Base-by-base conservation (phyloP, 2,329 filamentous ascomycete species). In the Tolypocladium tropicale region DNA sequence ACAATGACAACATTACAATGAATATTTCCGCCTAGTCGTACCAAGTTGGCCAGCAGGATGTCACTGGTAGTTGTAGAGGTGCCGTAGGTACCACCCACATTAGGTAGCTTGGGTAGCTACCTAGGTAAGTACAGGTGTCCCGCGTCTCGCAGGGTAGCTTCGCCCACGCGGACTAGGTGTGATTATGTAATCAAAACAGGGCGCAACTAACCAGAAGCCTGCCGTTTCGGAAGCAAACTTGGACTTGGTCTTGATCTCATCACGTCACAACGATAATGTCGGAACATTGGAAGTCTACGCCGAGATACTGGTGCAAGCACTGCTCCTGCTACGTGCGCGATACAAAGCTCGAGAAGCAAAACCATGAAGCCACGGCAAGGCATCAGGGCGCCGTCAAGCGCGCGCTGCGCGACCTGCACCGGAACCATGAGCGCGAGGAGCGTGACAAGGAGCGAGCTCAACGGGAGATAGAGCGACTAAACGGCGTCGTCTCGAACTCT, bases 261-360 rank as follows among this genome's bases (percentile, higher is more conserved):
- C 43, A n/a, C n/a, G n/a, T n/a, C 25, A 46, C 46, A 32, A 49
- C 46, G 16, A 49, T n/a, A n/a, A n/a, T 99, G 94, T 86, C 94
- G 0, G 94, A 97, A 78, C 95, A 96, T 75, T 97, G 94, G 94
- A 97, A 97, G 71, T 96, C 93, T 23, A 96, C 92, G 70, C 92
- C 92, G 6, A 93, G 88, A 69, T 95, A 95, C 76, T 97, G 92
- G 91, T 99, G 94, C 82, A 97, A 97, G 72, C 90, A 96, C 77
- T 99, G 94, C 81, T 83, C 84, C 68, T 83, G 82, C 68, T 97
- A 85, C 72, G 89, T 99, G 53, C 89, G 90, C 73, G 94, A 99
- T 77, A 96, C 92, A 25, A 86, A 90, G 63, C 84, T 96, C 71
- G 92, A 96, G 71, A 88, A 86, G 64, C 80, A 85, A 61, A 93